Evolutionary conservation across 352 stramenopile species (phyloP).

Genomic region (Thalassiosira hispida): DNA sequence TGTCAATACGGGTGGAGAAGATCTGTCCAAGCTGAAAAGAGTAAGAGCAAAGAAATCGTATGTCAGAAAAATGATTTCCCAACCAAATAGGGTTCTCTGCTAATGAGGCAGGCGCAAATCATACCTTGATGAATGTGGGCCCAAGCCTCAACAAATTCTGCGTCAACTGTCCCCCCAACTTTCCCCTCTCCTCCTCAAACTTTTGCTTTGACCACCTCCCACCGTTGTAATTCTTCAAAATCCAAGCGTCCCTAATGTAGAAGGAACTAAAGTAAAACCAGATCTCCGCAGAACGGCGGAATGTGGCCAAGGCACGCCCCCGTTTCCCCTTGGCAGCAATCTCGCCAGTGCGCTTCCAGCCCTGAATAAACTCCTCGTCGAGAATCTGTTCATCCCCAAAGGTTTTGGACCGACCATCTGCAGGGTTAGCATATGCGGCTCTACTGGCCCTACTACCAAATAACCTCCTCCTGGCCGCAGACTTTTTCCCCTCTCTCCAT

Average conservation of each 20-base stretch:
- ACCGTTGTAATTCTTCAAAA: constrained; percentile 75
- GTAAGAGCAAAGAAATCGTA: constrained; percentile 10
- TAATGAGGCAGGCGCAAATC: too few species aligned
- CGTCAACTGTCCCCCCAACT: constrained; percentile 77
- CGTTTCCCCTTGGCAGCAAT: constrained; percentile 78
- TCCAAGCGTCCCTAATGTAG: constrained; percentile 81
- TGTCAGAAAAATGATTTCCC: constrained; percentile 3
- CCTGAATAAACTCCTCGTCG: constrained; percentile 79
- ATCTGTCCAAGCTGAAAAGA: constrained; percentile 84
- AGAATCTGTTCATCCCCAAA: constrained; percentile 50
- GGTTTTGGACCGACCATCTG: constrained; percentile 30
- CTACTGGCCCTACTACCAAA: constrained; percentile 28
- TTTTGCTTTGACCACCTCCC: constrained; percentile 71
- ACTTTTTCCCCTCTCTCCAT: constrained; percentile 43
- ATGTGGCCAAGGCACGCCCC: constrained; percentile 72
- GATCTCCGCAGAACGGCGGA: constrained; percentile 80
- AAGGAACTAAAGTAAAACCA: constrained; percentile 85
- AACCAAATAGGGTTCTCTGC: constrained; percentile 3
- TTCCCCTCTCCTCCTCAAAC: constrained; percentile 69
- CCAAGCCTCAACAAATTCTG: constrained; percentile 84
- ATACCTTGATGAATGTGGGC: constrained; percentile 84
- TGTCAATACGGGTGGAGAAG: constrained; percentile 88
- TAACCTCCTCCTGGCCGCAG: constrained; percentile 23
- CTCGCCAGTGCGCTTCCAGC: constrained; percentile 81
- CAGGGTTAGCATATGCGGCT: not conserved